Percentiles rank a stretch among this genome's conserved stretches.
These are phyloP conservation scores for Ramicandelaber brevisporus DNA, from an alignment of 192 early-diverging fungal species.

Conservation along the genomic window DNA sequence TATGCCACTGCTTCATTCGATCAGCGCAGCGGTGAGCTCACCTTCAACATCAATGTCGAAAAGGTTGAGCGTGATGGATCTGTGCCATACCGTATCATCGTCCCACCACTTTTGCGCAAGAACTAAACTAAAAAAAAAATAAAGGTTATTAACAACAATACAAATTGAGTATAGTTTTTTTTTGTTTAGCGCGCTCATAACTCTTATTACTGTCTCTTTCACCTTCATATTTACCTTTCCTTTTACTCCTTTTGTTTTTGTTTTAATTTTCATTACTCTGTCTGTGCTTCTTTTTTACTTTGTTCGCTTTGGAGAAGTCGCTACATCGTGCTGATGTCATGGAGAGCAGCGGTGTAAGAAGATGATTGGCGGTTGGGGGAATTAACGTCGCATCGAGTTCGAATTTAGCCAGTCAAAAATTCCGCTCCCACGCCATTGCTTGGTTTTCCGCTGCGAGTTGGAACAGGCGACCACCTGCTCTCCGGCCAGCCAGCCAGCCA, in stretches of 20 bases:
- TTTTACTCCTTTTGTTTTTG: neutral
- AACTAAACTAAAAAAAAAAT: neutral
- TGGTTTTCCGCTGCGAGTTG: no score
- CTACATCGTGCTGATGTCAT: no score
- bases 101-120: conserved; percentile 7
- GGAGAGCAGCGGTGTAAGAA: no score
- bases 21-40: conserved; percentile 7
- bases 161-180: neutral
- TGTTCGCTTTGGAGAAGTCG: no score
- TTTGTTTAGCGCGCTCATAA: neutral
- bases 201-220: neutral
- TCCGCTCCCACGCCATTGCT: no score
- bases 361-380: no score
- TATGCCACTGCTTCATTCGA: conserved; percentile 24
- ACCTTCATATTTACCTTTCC: neutral
- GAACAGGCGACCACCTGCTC: no score
- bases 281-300: no score
- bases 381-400: no score
- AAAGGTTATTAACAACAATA: neutral
- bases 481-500: no score
- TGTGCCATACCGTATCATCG: conserved; percentile 18
- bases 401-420: no score
- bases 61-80: conserved; percentile 18
- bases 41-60: conserved; percentile 26
- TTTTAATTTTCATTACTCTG: no score